phyloP scores from a whole-genome alignment of 225 moss, liverwort and hornwort species.

The Antitrichia curtipendula region DNA sequence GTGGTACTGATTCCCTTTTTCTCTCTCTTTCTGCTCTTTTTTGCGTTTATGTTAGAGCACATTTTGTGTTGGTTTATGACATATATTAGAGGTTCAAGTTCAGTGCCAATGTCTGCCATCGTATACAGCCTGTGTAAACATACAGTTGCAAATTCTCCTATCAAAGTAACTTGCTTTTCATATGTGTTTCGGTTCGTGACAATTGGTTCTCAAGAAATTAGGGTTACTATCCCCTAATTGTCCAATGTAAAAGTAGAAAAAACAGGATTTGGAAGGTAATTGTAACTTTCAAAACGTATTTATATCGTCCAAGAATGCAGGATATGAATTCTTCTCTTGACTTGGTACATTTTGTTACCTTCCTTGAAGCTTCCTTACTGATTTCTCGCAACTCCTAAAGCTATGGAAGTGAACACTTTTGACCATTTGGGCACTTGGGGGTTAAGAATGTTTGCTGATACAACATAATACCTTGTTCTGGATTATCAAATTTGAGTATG shows the following conservation, averaged over 20 bases:
- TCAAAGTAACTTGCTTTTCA: background rate
- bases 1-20: constrained; percentile 15
- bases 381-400: background rate
- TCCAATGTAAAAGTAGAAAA: background rate
- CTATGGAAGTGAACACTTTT: background rate
- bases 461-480: background rate
- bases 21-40: background rate
- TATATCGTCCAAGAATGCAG: background rate
- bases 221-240: background rate
- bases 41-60: background rate
- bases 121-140: background rate
- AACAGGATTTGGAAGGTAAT: background rate
- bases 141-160: background rate
- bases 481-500: background rate
- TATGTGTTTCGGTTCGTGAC: background rate
- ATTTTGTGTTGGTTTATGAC: background rate
- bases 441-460: background rate
- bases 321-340: background rate
- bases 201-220: background rate
- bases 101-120: background rate
- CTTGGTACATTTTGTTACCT: background rate
- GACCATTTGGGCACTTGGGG: background rate
- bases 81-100: background rate
- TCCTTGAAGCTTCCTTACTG: background rate
- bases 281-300: background rate